Evolutionary conservation across 192 early-diverging fungal genomes (phyloP), one percentile per base, ranked within the genome.

Genomic region (Dispira simplex): DNA sequence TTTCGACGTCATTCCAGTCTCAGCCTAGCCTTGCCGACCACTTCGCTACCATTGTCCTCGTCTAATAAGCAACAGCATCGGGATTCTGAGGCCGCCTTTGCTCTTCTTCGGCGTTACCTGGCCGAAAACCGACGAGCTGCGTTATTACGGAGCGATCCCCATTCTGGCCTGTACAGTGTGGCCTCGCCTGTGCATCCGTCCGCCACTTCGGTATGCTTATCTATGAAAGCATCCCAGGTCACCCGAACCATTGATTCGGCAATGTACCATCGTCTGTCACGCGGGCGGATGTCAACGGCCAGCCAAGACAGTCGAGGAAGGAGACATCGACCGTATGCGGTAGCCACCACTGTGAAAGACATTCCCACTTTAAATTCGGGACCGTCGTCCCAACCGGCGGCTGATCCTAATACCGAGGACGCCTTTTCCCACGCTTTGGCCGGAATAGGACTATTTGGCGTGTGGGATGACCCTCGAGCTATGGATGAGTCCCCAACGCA

Each of bases 41-140:
- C 0, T 3, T 25, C 54, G 13, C 23, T 28, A 8, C 25, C 54
- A 26, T 56, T 21, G 12, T 28, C 54, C 20, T 39, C 32, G 32
- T 4, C 6, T 39, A 1, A 39, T 6, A 1, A 39, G 2, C 48
- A 51, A 51, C 18, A 51, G 48, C 18, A 16, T 20, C 58, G 32
- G 8, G 58, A 60, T 21, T 44, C 58, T 1, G 58, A 44, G 18
- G 32, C 39, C 3, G 32, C 58, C 13, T 27, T 60, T 8, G 14
- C 26, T 27, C 32, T 60, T 1, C 39, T 60, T 28, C 11, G 58
- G 14, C 58, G 58, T 16, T 60, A 60, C 39, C 58, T 60, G 26
- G 13, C 3, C 58, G 58, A 60, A 27, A 60, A 60, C 58, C 58
- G 58, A 10, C 58, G 21, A 32, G 58, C 58, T 3, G 43, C 58